Conservation (phyloP, 2,329 filamentous ascomycete species). For the Pseudocercospora ulei region DNA sequence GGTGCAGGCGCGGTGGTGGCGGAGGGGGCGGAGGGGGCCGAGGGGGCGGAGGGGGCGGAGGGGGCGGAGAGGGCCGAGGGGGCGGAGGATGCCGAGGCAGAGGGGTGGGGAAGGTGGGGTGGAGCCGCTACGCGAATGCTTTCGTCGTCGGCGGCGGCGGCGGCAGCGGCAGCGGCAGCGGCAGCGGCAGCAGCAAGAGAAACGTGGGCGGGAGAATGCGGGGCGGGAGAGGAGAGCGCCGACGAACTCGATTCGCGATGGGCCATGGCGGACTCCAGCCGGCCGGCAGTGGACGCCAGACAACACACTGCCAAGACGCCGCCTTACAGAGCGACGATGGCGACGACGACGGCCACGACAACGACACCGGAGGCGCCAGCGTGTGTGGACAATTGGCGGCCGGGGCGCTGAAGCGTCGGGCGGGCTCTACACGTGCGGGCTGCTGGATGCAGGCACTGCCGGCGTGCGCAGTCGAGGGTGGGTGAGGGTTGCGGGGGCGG, state of each 20-base stretch:
- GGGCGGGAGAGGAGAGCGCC: conserved; percentile 4
- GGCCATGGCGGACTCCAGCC: background rate
- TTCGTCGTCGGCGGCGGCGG: conserved; percentile 20
- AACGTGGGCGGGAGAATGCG: conserved; percentile 24
- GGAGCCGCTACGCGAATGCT: too few relatives aligned
- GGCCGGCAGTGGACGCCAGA: background rate
- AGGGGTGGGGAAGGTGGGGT: too few relatives aligned
- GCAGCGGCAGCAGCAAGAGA: conserved; percentile 29
- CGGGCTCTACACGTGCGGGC: too few relatives aligned
- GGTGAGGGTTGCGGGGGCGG: background rate
- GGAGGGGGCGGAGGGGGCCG: conserved; percentile 23
- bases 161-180: conserved; percentile 19
- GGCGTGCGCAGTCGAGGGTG: conserved; percentile 3
- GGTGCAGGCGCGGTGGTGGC: conserved; percentile 34
- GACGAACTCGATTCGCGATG: conserved; percentile 6
- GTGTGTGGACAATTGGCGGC: too few relatives aligned
- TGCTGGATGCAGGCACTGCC: too few relatives aligned
- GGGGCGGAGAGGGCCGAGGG: conserved; percentile 29
- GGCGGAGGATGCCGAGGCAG: conserved; percentile 20
- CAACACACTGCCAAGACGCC: background rate
- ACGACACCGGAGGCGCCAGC: too few relatives aligned
- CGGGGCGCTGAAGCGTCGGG: too few relatives aligned
- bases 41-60: conserved; percentile 22
- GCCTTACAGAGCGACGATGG: background rate
- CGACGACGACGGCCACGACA: too few relatives aligned